Percentiles rank a stretch among this genome's conserved stretches.
Conservation (phyloP, 768 basidiomycete species). For the Lentinula raphanica region DNA sequence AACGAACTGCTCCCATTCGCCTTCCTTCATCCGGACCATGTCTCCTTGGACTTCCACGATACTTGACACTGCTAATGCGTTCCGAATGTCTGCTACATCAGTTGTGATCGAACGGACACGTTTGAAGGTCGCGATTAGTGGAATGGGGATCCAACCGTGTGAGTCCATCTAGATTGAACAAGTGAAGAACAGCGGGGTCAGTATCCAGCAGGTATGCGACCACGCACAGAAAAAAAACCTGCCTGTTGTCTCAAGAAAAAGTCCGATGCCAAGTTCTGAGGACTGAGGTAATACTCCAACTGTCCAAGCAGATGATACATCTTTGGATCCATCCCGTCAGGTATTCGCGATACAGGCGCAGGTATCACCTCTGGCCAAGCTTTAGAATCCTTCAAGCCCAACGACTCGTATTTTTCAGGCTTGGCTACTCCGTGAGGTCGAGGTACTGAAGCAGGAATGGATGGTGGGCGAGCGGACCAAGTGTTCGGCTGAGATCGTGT, state of each 20-base stretch:
- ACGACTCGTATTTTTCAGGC: not conserved
- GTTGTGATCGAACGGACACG: slow-evolving; percentile 66
- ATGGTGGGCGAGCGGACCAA: not conserved
- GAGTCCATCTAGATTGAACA: slow-evolving; percentile 94
- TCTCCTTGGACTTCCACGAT: slow-evolving; percentile 59
- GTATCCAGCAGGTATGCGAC: no score
- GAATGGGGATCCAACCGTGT: slow-evolving; percentile 80
- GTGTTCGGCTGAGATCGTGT: not conserved
- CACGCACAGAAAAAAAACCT: slow-evolving; percentile 25
- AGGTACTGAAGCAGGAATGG: not conserved
- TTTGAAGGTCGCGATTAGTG: slow-evolving; percentile 82
- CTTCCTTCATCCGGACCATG: slow-evolving; percentile 62
- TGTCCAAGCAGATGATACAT: slow-evolving; percentile 72
- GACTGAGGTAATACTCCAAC: slow-evolving; percentile 88
- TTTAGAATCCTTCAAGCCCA: not conserved
- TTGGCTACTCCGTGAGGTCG: not conserved
- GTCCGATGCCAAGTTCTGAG: slow-evolving; percentile 87
- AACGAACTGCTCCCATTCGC: slow-evolving; percentile 53
- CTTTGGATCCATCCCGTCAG: slow-evolving; percentile 61
- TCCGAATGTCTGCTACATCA: slow-evolving; percentile 55
- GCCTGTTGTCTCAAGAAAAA: slow-evolving; percentile 76
- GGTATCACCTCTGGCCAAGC: slow-evolving; percentile 27
- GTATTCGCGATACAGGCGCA: slow-evolving; percentile 37
- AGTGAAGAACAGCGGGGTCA: no score
- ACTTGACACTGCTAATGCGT: slow-evolving; percentile 62